Conservation (phyloP, 2,329 filamentous ascomycete genomes). For the Apiospora malaysiana region DNA sequence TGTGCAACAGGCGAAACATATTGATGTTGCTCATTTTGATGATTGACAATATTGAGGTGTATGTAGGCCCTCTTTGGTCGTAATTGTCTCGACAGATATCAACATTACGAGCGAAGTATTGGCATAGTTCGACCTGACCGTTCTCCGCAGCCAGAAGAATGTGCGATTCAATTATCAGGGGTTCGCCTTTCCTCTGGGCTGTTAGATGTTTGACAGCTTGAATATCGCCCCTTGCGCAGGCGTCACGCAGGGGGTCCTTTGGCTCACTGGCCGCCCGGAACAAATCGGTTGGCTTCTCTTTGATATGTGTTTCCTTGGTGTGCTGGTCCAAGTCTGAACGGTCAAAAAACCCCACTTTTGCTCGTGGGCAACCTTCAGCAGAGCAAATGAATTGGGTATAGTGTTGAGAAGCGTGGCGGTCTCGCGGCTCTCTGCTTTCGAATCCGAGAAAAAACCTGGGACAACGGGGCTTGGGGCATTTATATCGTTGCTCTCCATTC, state of each 20-base stretch:
- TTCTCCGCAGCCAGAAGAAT: background rate
- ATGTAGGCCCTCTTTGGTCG: too few relatives aligned
- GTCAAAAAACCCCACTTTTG: background rate
- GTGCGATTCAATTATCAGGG: fast-evolving
- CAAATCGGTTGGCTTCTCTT: background rate
- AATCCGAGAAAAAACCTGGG: background rate
- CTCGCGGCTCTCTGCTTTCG: background rate
- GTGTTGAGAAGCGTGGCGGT: background rate
- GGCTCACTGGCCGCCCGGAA: background rate
- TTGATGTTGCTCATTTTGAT: too few relatives aligned
- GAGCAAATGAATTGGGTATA: background rate
- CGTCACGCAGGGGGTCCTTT: background rate
- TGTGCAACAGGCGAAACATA: background rate
- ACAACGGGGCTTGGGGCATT: background rate
- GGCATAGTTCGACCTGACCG: background rate
- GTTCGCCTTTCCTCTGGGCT: fast-evolving
- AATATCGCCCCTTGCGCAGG: background rate
- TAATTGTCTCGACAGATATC: too few relatives aligned
- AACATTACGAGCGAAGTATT: background rate
- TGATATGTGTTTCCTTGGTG: background rate
- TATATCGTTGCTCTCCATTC: background rate
- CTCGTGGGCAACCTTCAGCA: background rate
- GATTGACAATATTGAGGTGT: too few relatives aligned
- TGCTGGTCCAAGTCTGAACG: background rate
- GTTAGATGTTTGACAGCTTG: background rate